Conservation (phyloP, 129 eudicot genomes). For the Chrysanthemum lavandulifolium region DNA sequence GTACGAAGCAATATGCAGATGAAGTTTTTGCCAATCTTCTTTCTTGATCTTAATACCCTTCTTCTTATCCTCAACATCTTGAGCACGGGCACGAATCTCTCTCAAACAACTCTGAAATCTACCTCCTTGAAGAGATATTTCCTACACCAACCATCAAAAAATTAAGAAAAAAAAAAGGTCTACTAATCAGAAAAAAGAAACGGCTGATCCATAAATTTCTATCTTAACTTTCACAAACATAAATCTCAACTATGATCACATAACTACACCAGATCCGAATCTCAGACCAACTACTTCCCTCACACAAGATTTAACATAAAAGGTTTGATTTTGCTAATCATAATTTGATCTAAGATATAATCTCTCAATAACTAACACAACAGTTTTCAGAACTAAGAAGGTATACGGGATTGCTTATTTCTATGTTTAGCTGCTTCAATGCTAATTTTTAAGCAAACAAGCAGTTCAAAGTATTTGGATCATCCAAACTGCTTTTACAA, state of each 20-base stretch:
- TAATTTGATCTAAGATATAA: neutral
- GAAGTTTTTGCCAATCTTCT: constrained; percentile 83
- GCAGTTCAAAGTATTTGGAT: too few relatives aligned
- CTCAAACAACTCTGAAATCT: constrained; percentile 84
- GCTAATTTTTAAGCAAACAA: too few relatives aligned
- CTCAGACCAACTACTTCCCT: too few relatives aligned
- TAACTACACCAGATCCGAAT: too few relatives aligned
- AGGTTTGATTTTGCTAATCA: neutral
- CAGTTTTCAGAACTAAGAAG: too few relatives aligned
- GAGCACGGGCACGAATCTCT: constrained; percentile 91
- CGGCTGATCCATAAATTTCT: neutral
- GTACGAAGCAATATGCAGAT: constrained; percentile 88
- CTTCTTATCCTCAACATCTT: constrained; percentile 80
- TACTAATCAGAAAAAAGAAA: constrained; percentile 11
- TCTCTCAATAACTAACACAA: neutral
- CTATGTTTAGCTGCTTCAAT: too few relatives aligned
- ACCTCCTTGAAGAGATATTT: constrained; percentile 89
- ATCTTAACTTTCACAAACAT: too few relatives aligned
- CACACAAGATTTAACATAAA: too few relatives aligned
- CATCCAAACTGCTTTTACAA: too few relatives aligned
- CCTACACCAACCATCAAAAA: constrained; percentile 56
- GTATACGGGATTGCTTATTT: neutral
- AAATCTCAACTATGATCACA: too few relatives aligned
- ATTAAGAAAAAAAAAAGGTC: neutral
- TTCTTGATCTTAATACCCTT: constrained; percentile 75